These are phyloP conservation scores for Exsudoporus floridanus DNA, from an alignment of 1,284 basidiomycete species.

Conservation along the genomic window DNA sequence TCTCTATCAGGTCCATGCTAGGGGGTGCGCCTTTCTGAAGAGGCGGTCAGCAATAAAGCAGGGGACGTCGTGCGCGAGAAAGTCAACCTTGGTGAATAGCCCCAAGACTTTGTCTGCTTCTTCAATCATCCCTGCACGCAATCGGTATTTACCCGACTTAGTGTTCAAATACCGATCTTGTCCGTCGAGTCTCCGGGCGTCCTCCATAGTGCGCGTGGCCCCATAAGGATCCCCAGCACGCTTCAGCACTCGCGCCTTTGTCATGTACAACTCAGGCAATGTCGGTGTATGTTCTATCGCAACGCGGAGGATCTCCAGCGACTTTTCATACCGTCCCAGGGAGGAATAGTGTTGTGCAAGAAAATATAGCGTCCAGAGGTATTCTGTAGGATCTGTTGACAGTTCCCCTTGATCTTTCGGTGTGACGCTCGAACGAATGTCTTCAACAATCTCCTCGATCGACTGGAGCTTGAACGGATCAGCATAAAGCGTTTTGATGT, in stretches of 20 bases:
- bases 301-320: slow-evolving; percentile 66
- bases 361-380: slow-evolving; percentile 96
- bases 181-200: slow-evolving; percentile 84
- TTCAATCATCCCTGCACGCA: slow-evolving; percentile 77
- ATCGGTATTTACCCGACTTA: slow-evolving; percentile 89
- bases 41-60: slow-evolving; percentile 1
- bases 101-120: slow-evolving; percentile 76
- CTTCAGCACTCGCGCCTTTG: slow-evolving; percentile 84
- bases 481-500: slow-evolving; percentile 84
- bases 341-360: slow-evolving; percentile 89
- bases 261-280: slow-evolving; percentile 87
- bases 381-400: slow-evolving; percentile 71
- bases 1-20: slow-evolving; percentile 85
- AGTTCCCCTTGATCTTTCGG: slow-evolving; percentile 27
- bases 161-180: slow-evolving; percentile 97
- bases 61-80: not conserved
- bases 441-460: slow-evolving; percentile 74
- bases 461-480: slow-evolving; percentile 62
- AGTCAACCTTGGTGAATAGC: slow-evolving; percentile 82
- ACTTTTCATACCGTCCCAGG: slow-evolving; percentile 52
- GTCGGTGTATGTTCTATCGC: slow-evolving; percentile 89
- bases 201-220: slow-evolving; percentile 78
- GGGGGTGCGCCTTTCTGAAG: slow-evolving; percentile 82
- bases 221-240: slow-evolving; percentile 79
- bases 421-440: slow-evolving; percentile 43